A percentile compares a stretch with the other conserved stretches of the same genome.
phyloP scores from a whole-genome alignment of 305 asterid genomes.

The Fraxinus angustifolia region DNA sequence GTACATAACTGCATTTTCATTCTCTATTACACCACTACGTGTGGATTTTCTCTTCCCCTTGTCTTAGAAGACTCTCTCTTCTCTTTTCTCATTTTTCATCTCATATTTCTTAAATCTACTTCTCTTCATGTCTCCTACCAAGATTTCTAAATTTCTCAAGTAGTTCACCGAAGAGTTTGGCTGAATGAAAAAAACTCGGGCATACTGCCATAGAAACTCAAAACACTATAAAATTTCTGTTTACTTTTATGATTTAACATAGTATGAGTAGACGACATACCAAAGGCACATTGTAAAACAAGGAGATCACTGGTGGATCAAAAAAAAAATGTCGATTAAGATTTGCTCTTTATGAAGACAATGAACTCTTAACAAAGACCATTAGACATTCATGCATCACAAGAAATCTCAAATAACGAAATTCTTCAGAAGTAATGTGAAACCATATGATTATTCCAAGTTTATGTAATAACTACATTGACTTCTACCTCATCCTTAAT shows the following conservation, averaged over 20 bases:
- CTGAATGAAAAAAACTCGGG: background rate
- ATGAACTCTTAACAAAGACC: background rate
- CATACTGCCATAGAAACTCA: background rate
- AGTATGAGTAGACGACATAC: background rate
- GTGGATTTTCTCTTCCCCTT: background rate
- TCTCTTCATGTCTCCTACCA: background rate
- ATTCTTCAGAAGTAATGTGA: background rate
- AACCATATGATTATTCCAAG: background rate
- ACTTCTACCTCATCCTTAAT: constrained; percentile 74
- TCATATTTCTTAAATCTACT: background rate
- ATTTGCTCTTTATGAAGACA: background rate
- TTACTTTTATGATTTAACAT: background rate
- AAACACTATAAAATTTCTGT: background rate
- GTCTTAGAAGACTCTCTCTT: background rate
- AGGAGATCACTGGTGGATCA: background rate
- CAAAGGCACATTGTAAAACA: background rate
- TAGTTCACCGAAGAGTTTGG: background rate
- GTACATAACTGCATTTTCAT: background rate
- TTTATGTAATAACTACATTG: background rate
- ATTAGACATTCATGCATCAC: background rate
- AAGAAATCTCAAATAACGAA: background rate
- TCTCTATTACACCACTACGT: background rate
- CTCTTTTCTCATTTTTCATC: background rate
- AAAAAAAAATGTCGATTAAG: background rate
- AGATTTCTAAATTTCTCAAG: background rate